Evolutionary conservation across 192 early-diverging fungal genomes (phyloP).

Genomic region (Oehlia diaphana): DNA sequence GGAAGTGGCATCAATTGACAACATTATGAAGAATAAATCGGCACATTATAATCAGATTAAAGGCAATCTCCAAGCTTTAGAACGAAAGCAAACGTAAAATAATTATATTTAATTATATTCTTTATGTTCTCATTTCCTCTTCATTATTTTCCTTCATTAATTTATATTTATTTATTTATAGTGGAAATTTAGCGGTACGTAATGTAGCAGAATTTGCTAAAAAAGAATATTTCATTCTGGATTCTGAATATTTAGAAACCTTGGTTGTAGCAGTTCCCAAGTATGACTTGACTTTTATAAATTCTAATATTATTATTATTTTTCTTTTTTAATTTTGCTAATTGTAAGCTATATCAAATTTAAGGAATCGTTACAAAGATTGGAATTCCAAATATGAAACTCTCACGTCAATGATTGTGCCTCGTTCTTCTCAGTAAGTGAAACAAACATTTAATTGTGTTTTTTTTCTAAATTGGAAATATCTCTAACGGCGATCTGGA

Average conservation of each 20-base stretch:
- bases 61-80: slow-evolving; percentile 75
- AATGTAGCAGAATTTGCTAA: slow-evolving; percentile 87
- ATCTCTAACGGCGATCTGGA: background rate
- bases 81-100: slow-evolving; percentile 78
- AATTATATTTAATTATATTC: background rate
- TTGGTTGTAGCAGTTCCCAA: slow-evolving; percentile 94
- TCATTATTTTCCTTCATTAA: background rate
- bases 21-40: slow-evolving; percentile 88
- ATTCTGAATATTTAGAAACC: slow-evolving; percentile 94
- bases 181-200: slow-evolving; percentile 87
- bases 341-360: background rate
- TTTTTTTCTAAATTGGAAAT: background rate
- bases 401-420: slow-evolving; percentile 93
- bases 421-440: slow-evolving; percentile 83
- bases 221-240: slow-evolving; percentile 86
- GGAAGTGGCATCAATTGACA: slow-evolving; percentile 89
- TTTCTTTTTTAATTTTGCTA: slow-evolving; percentile 15
- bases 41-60: slow-evolving; percentile 84
- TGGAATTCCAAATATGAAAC: slow-evolving; percentile 90
- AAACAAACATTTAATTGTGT: no score
- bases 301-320: background rate
- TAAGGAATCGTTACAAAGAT: slow-evolving; percentile 66
- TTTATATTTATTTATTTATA: slow-evolving; percentile 37
- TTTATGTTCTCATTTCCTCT: background rate
- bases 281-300: slow-evolving; percentile 38